Evolutionary conservation across 2,329 filamentous ascomycete species (phyloP), one percentile per base, ranked within the genome.

Genomic region (Endocalyx cinctus): DNA sequence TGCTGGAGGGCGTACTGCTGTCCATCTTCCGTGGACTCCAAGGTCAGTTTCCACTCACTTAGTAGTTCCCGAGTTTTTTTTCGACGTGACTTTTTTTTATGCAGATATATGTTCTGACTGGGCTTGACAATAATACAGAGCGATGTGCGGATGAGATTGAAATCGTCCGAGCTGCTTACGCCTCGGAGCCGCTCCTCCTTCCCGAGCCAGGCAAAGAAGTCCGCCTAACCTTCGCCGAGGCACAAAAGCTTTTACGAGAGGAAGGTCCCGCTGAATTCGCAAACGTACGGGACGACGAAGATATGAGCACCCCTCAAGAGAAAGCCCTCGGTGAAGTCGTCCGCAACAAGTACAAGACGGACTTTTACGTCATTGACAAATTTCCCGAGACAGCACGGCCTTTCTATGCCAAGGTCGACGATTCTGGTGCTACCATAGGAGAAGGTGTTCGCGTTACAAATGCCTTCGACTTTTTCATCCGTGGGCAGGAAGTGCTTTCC

Each of bases 301-400:
- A 92, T 52, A 80, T 90, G 69, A 76, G 66, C 54, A 92, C 85
- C 1, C 80, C 85, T 1, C 82, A 90, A 55, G 86, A 92, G 60
- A 89, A 89, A 65, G 85, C 83, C n/a, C 80, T 97, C 7, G 92
- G 92, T 37, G 81, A 79, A 17, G 72, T 97, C 29, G 79, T 97
- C 46, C 82, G 86, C 37, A 74, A 86, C 51, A 96, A 95, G 66
- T 95, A 84, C 73, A 77, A 84, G 57, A 92, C 88, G 39, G 92
- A 98, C 67, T 97, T 97, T 68, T 97, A 95, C 67, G 82, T 94
- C 15, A 76, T 98, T 42, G 90, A 97, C 70, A 92, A 97, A 65
- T 98, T 95, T 72, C 92, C 92, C 27, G 80, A 92, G 60, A 70
- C 72, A 23, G 86, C 92, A 14, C 79, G 92, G 18, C 90, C 90